Evolutionary conservation across 257 asterid species (phyloP).

Genomic region (Ilex aquifolium): DNA sequence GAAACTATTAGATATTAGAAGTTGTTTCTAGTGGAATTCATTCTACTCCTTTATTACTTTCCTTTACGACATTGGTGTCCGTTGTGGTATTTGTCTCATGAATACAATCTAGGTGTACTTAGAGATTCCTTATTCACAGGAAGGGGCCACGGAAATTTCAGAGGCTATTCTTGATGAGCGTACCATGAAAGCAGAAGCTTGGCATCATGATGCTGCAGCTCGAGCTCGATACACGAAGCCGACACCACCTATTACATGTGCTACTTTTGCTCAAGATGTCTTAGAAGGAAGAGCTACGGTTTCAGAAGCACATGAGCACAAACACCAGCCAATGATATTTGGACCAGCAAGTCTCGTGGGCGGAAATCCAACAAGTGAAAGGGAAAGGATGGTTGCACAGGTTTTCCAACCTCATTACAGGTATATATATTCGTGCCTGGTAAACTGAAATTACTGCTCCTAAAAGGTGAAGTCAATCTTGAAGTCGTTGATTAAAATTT

Average conservation of each 20-base stretch:
- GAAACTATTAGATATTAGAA: no score
- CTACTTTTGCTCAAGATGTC: constrained; percentile 96
- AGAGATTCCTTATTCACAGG: constrained; percentile 30
- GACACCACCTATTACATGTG: constrained; percentile 90
- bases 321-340: constrained; percentile 87
- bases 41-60: no score
- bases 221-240: constrained; percentile 62
- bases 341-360: constrained; percentile 86
- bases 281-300: constrained; percentile 77
- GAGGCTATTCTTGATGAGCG: constrained; percentile 74
- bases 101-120: constrained; percentile 68
- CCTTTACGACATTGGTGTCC: no score
- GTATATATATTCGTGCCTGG: constrained; percentile 21
- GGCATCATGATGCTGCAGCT: constrained; percentile 85
- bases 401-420: constrained; percentile 93
- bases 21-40: no score
- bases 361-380: constrained; percentile 71
- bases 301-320: constrained; percentile 78
- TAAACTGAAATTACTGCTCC: not conserved
- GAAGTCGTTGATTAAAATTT: not conserved
- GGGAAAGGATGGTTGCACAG: constrained; percentile 84
- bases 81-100: constrained; percentile 24
- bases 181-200: constrained; percentile 69
- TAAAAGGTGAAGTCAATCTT: not conserved
- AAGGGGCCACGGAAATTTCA: constrained; percentile 57